phyloP scores from a whole-genome alignment of 306 rosid genomes.

The Rosa rugosa region DNA sequence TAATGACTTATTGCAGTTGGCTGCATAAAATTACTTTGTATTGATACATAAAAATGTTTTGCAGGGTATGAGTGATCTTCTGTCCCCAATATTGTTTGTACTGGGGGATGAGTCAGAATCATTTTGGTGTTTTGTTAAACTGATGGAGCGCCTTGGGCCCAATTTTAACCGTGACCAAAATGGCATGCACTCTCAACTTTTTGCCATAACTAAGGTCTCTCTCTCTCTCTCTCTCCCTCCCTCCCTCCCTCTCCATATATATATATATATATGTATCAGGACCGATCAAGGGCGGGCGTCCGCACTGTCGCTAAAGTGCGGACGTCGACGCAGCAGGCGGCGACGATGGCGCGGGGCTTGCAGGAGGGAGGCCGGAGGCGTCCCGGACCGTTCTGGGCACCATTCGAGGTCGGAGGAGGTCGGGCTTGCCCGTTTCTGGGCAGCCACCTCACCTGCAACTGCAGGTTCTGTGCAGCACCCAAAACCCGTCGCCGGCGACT shows the following conservation, averaged over 20 bases:
- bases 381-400: no score
- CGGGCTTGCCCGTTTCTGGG: no score
- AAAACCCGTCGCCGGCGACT: no score
- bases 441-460: no score
- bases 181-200: constrained; percentile 99
- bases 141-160: constrained; percentile 96
- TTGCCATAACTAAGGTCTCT: constrained; percentile 90
- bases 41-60: constrained; percentile 14
- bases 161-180: constrained; percentile 98
- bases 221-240: constrained; percentile 25
- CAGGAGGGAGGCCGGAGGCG: no score
- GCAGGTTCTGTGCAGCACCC: no score
- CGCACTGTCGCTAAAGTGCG: no score
- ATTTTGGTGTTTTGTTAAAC: constrained; percentile 95
- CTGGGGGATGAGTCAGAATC: constrained; percentile 88
- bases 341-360: no score
- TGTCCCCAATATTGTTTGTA: constrained; percentile 86
- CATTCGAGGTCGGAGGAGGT: no score
- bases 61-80: constrained; percentile 98
- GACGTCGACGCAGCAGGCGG: no score
- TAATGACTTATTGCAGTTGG: constrained; percentile 18
- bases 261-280: no score
- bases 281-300: no score
- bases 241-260: neutral
- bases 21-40: neutral